Percentiles rank a stretch among this genome's conserved stretches.
Evolutionary conservation across 192 early-diverging fungal genomes (phyloP).

Genomic region (Coemansia sp.): DNA sequence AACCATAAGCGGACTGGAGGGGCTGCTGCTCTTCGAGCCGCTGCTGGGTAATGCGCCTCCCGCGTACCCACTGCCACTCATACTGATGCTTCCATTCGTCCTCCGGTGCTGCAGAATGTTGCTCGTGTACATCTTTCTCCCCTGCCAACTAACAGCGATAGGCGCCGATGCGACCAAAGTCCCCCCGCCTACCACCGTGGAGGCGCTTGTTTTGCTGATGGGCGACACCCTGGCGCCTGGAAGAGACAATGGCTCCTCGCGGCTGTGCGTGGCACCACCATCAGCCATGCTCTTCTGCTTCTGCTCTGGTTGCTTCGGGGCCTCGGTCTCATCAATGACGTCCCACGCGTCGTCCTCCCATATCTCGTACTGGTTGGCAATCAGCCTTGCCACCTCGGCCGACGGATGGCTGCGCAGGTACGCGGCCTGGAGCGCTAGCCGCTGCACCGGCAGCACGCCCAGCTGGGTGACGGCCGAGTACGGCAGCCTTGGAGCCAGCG

Average conservation of each 20-base stretch:
- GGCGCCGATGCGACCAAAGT: slow-evolving; percentile 4
- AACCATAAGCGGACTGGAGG: slow-evolving; percentile 16
- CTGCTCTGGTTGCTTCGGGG: neutral
- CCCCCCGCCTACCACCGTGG: neutral
- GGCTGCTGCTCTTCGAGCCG: neutral
- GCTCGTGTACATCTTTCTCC: slow-evolving; percentile 35
- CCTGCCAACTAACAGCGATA: slow-evolving; percentile 1
- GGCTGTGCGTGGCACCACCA: neutral
- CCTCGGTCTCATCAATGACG: slow-evolving; percentile 13
- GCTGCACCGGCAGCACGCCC: slow-evolving; percentile 26
- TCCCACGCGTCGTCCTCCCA: slow-evolving; percentile 47
- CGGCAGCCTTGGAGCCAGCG: slow-evolving; percentile 13
- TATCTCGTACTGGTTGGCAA: slow-evolving; percentile 62
- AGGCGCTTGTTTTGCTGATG: neutral
- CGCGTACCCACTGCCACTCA: neutral
- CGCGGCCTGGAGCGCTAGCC: slow-evolving; percentile 66
- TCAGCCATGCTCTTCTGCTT: neutral
- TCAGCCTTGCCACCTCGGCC: slow-evolving; percentile 52
- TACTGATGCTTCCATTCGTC: slow-evolving; percentile 2
- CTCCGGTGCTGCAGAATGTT: slow-evolving; percentile 33
- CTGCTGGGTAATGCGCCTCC: slow-evolving; percentile 23
- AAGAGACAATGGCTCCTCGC: neutral
- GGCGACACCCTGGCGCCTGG: neutral
- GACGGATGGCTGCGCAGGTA: slow-evolving; percentile 61
- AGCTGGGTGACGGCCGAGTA: slow-evolving; percentile 14